Evolutionary conservation across 2,329 filamentous ascomycete species (phyloP).

Genomic region (Colletotrichum noveboracense): DNA sequence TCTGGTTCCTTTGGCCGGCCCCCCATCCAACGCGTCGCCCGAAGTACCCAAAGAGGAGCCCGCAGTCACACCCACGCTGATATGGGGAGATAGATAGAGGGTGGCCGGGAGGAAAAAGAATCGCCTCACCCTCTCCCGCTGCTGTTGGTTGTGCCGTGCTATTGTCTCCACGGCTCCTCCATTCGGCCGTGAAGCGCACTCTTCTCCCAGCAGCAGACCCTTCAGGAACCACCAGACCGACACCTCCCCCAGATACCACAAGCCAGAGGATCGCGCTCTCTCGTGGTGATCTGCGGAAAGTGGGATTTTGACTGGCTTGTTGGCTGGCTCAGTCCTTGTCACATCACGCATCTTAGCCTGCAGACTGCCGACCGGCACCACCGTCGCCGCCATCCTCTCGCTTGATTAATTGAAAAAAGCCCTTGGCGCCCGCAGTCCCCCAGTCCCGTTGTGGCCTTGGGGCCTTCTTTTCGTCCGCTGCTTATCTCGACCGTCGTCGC

Average conservation of each 20-base stretch:
- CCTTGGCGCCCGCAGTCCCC: conserved; percentile 16
- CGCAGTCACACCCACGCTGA: background rate
- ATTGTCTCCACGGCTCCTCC: background rate
- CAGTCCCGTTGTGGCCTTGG: conserved; percentile 17
- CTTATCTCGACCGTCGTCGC: conserved; percentile 15
- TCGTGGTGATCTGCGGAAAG: conserved; percentile 6
- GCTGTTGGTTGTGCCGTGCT: background rate
- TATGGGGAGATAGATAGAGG: background rate
- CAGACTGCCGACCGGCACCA: conserved; percentile 17
- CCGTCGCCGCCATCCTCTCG: conserved; percentile 15
- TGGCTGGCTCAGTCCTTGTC: conserved; percentile 5
- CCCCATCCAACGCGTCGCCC: background rate
- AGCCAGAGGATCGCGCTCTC: background rate
- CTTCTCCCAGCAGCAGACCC: background rate
- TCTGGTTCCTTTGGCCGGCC: conserved; percentile 2
- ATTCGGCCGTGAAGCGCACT: background rate
- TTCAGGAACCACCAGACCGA: background rate
- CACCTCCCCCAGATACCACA: background rate
- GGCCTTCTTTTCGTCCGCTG: conserved; percentile 13
- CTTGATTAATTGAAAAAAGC: conserved; percentile 15
- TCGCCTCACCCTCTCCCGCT: background rate
- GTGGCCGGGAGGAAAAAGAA: background rate
- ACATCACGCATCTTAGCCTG: conserved; percentile 9
- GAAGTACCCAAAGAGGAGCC: background rate
- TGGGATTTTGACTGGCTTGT: conserved; percentile 9